Evolutionary conservation across 345 rosid species (phyloP).

Genomic region (Nephelium lappaceum): DNA sequence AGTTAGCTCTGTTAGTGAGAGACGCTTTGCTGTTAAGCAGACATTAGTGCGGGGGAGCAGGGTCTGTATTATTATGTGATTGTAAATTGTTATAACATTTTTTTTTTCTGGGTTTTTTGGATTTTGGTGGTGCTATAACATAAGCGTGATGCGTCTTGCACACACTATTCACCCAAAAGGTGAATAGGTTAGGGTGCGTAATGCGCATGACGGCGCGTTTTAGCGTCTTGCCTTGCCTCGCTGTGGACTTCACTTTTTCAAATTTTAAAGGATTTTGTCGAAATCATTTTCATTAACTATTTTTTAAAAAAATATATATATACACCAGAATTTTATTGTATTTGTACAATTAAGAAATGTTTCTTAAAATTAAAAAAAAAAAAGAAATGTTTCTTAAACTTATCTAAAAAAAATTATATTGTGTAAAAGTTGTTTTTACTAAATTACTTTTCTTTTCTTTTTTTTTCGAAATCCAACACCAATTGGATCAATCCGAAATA

Average conservation of each 20-base stretch:
- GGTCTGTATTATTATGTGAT: neutral
- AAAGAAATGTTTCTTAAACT: neutral
- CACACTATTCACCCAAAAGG: neutral
- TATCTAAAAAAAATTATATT: no score
- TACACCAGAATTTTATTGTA: no score
- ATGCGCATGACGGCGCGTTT: slow-evolving; percentile 2
- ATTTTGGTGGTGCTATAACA: neutral
- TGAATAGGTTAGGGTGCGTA: slow-evolving; percentile 10
- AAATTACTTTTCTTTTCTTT: no score
- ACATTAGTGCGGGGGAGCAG: neutral
- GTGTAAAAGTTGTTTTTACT: no score
- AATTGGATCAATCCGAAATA: no score
- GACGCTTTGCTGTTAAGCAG: slow-evolving; percentile 34
- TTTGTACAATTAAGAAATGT: neutral
- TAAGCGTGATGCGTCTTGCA: slow-evolving; percentile 18
- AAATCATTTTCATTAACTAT: neutral
- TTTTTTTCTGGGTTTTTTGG: neutral
- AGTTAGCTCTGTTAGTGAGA: slow-evolving; percentile 1
- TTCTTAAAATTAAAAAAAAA: no score
- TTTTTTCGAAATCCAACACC: no score
- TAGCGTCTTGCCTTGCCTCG: neutral
- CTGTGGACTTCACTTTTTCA: neutral
- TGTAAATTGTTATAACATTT: neutral
- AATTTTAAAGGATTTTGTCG: neutral
- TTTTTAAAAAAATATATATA: neutral